Conservation (phyloP, 1,284 basidiomycete genomes). For the Agroathelia rolfsii region DNA sequence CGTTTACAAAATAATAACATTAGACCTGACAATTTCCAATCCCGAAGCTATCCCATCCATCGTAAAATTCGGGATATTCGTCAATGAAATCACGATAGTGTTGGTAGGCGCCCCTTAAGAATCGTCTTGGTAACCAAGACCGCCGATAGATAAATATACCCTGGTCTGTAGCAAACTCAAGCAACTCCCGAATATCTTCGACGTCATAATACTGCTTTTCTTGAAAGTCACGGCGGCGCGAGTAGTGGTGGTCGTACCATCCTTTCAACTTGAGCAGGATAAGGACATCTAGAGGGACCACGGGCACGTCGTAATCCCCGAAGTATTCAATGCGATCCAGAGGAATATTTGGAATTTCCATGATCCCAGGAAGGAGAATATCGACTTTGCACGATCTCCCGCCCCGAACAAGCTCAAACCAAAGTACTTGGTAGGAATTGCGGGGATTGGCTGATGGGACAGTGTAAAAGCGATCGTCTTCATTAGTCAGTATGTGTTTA, state of each 20-base stretch:
- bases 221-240: conserved; percentile 14
- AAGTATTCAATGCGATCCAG: conserved; percentile 9
- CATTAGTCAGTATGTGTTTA: conserved; percentile 14
- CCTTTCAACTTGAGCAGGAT: conserved; percentile 25
- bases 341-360: conserved; percentile 22
- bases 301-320: conserved; percentile 18
- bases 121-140: too few relatives aligned
- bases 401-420: conserved; percentile 13
- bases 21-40: too few relatives aligned
- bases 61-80: too few relatives aligned
- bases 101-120: too few relatives aligned
- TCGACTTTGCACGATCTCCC: conserved; percentile 22
- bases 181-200: conserved; percentile 18
- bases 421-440: conserved; percentile 22
- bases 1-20: too few relatives aligned
- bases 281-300: conserved; percentile 20
- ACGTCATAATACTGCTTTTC: conserved; percentile 21
- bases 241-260: conserved; percentile 22
- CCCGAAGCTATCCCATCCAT: too few relatives aligned
- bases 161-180: conserved; percentile 16
- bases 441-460: conserved; percentile 14
- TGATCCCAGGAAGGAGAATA: conserved; percentile 21
- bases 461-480: conserved; percentile 17
- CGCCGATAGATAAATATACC: too few relatives aligned
- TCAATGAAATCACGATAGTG: too few relatives aligned